Conservation (phyloP, 164 flowering plant genomes). For the Aristolochia contorta region DNA sequence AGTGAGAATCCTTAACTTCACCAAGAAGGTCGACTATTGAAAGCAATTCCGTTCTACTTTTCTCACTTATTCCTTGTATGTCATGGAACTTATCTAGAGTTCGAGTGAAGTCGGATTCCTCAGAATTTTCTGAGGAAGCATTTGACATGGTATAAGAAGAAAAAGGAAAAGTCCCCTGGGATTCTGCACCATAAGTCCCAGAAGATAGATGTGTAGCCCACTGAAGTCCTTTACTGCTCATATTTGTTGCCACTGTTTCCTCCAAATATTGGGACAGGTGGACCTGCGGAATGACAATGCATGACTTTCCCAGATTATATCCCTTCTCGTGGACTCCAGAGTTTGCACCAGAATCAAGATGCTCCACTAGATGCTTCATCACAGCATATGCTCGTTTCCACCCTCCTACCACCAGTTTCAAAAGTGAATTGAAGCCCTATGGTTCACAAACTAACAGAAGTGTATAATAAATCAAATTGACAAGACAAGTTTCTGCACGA, state of each 20-base stretch:
- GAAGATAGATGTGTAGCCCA: conserved; percentile 33
- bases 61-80: conserved; percentile 18
- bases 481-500: too few species aligned
- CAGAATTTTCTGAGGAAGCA: conserved; percentile 36
- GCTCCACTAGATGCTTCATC: conserved; percentile 53
- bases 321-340: conserved; percentile 15
- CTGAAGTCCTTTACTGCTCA: conserved; percentile 30
- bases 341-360: conserved; percentile 26
- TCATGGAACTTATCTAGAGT: conserved; percentile 38
- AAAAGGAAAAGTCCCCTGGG: conserved; percentile 20
- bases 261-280: conserved; percentile 53
- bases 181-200: conserved; percentile 18
- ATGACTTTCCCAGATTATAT: conserved; percentile 11
- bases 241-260: conserved; percentile 23
- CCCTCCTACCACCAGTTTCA: conserved; percentile 42
- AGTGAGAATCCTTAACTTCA: conserved; percentile 47
- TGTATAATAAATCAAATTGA: too few species aligned
- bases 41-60: conserved; percentile 50
- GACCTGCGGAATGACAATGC: conserved; percentile 35
- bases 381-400: conserved; percentile 71
- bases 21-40: conserved; percentile 62
- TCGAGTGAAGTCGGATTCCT: conserved; percentile 33
- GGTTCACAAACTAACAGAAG: too few species aligned
- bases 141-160: conserved; percentile 10
- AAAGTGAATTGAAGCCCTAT: too few species aligned